A percentile compares a stretch with the other conserved stretches of the same genome.
Evolutionary conservation across 1,284 basidiomycete genomes (phyloP).

Genomic region (Leccinum fallax): DNA sequence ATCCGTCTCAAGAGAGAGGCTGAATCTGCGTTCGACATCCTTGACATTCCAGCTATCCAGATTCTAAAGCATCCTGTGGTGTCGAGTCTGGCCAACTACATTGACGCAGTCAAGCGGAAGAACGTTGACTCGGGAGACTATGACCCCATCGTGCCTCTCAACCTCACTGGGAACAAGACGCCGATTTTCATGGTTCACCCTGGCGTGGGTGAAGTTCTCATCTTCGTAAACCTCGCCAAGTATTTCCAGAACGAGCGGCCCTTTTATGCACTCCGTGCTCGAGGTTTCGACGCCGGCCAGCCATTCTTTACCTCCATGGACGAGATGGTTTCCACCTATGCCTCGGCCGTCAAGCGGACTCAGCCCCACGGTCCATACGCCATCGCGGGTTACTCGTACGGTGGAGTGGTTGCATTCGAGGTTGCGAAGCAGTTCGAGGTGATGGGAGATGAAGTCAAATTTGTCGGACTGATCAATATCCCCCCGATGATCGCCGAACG

Average conservation of each 20-base stretch:
- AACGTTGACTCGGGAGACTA: slow-evolving; percentile 14
- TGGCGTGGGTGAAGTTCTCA: slow-evolving; percentile 39
- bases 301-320: slow-evolving; percentile 38
- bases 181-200: slow-evolving; percentile 36
- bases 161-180: slow-evolving; percentile 40
- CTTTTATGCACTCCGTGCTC: slow-evolving; percentile 43
- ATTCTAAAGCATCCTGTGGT: slow-evolving; percentile 41
- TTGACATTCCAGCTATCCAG: slow-evolving; percentile 41
- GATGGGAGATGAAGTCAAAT: slow-evolving; percentile 39
- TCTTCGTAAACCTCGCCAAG: slow-evolving; percentile 44
- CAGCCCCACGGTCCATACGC: slow-evolving; percentile 46
- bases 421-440: slow-evolving; percentile 41
- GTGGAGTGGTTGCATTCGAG: slow-evolving; percentile 48
- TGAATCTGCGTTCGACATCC: slow-evolving; percentile 35
- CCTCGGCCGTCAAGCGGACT: slow-evolving; percentile 31
- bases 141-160: slow-evolving; percentile 38
- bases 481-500: slow-evolving; percentile 43
- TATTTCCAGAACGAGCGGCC: slow-evolving; percentile 40
- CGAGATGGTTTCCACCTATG: slow-evolving; percentile 45
- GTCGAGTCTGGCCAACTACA: slow-evolving; percentile 32
- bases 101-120: slow-evolving; percentile 16
- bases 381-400: slow-evolving; percentile 49
- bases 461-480: slow-evolving; percentile 43
- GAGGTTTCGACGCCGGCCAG: slow-evolving; percentile 43
- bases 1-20: slow-evolving; percentile 36